Evolutionary conservation across 768 basidiomycete genomes (phyloP).

Genomic region (Boletus fagicola): DNA sequence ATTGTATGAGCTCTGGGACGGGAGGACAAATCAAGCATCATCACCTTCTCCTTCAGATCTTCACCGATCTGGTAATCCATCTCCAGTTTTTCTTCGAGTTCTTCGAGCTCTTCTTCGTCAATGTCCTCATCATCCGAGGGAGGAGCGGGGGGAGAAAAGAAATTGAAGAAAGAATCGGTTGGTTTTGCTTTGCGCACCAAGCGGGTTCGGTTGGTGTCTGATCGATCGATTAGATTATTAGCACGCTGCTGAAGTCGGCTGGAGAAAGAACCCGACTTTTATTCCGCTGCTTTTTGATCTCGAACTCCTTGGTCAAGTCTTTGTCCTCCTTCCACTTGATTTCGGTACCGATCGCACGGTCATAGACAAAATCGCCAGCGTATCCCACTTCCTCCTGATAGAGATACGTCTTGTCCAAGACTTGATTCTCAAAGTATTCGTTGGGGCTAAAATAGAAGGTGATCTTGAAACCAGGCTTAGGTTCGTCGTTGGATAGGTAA

Average conservation of each 20-base stretch:
- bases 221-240: constrained; percentile 9
- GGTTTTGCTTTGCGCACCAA: constrained; percentile 84
- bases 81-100: constrained; percentile 91
- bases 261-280: constrained; percentile 62
- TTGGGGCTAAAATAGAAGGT: constrained; percentile 78
- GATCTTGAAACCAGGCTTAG: constrained; percentile 90
- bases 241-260: not conserved
- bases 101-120: constrained; percentile 83
- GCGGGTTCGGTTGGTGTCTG: constrained; percentile 83
- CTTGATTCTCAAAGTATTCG: constrained; percentile 82
- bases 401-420: constrained; percentile 90
- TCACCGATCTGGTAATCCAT: constrained; percentile 98
- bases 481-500: constrained; percentile 64
- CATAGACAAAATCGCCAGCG: constrained; percentile 94
- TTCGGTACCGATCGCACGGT: constrained; percentile 85
- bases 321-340: constrained; percentile 99
- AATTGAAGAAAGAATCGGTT: constrained; percentile 98
- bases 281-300: constrained; percentile 99
- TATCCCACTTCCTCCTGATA: constrained; percentile 95
- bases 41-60: constrained; percentile 94
- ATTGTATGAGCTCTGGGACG: not conserved
- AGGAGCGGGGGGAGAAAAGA: constrained; percentile 82
- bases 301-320: constrained; percentile 94
- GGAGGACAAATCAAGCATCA: not conserved
- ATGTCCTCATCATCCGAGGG: constrained; percentile 71